phyloP scores from a whole-genome alignment of 495 filamentous ascomycete species.

The Penicillium verhagenii region DNA sequence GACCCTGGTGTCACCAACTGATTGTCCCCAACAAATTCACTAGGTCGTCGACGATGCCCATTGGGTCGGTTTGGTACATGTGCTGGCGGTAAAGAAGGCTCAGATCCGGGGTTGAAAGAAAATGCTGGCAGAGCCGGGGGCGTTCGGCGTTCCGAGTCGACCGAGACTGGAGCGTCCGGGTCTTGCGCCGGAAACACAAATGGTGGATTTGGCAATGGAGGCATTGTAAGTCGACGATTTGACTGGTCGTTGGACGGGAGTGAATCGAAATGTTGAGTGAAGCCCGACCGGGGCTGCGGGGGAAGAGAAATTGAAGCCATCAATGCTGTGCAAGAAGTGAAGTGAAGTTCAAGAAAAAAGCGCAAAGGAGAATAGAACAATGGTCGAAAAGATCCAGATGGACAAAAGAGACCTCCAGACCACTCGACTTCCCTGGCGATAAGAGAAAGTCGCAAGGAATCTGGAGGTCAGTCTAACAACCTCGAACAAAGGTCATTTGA shows the following conservation, averaged over 20 bases:
- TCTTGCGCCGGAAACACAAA: slow-evolving; percentile 66
- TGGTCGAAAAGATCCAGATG: slow-evolving; percentile 35
- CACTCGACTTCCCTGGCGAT: slow-evolving; percentile 32
- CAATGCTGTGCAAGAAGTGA: slow-evolving; percentile 21
- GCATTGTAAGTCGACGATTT: slow-evolving; percentile 35
- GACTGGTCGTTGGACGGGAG: slow-evolving; percentile 16
- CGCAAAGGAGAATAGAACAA: slow-evolving; percentile 4
- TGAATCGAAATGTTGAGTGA: slow-evolving; percentile 35
- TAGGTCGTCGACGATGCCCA: slow-evolving; percentile 70
- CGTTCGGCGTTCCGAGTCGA: slow-evolving; percentile 13
- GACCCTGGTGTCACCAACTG: slow-evolving; percentile 56
- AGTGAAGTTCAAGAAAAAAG: slow-evolving; percentile 7
- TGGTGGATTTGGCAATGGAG: slow-evolving; percentile 64
- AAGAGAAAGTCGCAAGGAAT: slow-evolving; percentile 38
- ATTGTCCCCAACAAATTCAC: slow-evolving; percentile 78
- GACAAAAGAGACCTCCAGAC: slow-evolving; percentile 44
- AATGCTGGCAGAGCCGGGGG: slow-evolving; percentile 59
- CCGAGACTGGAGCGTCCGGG: slow-evolving; percentile 18
- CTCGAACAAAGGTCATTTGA: slow-evolving; percentile 36
- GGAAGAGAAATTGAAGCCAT: slow-evolving; percentile 49
- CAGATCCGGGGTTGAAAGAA: slow-evolving; percentile 60
- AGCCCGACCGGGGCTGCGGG: slow-evolving; percentile 32
- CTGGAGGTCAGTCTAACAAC: slow-evolving; percentile 43
- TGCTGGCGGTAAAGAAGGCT: slow-evolving; percentile 26
- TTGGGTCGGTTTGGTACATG: slow-evolving; percentile 26